Base-by-base conservation (phyloP, 1,284 basidiomycete genomes). In the Sporisorium exsertum region DNA sequence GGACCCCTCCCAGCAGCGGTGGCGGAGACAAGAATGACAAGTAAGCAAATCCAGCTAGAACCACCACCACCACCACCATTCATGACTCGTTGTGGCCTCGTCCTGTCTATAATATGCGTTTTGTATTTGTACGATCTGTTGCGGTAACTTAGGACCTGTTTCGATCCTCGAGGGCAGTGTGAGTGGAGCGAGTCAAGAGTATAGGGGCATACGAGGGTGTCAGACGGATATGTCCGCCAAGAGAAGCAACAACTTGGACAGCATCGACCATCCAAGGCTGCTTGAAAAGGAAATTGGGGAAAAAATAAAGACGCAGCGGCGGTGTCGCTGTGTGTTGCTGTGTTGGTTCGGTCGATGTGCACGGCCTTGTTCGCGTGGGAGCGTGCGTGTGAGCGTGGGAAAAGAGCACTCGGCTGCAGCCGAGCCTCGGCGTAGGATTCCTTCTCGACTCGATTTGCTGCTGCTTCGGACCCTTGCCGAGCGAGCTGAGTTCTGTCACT, bases 51-150 rank as follows among this genome's bases (percentile, higher is more conserved):
- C 1, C 1, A 42, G 40, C 40, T 24, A 22, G n/a, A 2, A n/a
- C n/a, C 5, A 33, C 7, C 22, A 22, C 32, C 6, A 32, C 18
- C 57, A 58, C 57, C 56, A 58, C 43, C 29, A 51, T 46, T 56
- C 47, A 53, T 24, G 52, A 42, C 20, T 6, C 9, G 26, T 26
- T 47, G 33, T 35, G 13, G 29, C 5, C 29, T 32, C 10, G 29
- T 32, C 5, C 29, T n/a, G 26, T 43, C 20, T 62, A 43, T 32
- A 15, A 37, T 29, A 15, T 52, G 43, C 47, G n/a, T 58, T 54
- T 54, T 64, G 62, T 64, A 64, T 42, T 35, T 53, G 52, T 53
- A 53, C 24, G 22, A 12, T 18, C 16, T 43, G 40, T 20, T 10
- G n/a, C 16, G 40, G n/a, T 43, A n/a, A 20, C 18, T 10, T 20